Evolutionary conservation across 768 basidiomycete genomes (phyloP).

Genomic region (Boletales sp.): DNA sequence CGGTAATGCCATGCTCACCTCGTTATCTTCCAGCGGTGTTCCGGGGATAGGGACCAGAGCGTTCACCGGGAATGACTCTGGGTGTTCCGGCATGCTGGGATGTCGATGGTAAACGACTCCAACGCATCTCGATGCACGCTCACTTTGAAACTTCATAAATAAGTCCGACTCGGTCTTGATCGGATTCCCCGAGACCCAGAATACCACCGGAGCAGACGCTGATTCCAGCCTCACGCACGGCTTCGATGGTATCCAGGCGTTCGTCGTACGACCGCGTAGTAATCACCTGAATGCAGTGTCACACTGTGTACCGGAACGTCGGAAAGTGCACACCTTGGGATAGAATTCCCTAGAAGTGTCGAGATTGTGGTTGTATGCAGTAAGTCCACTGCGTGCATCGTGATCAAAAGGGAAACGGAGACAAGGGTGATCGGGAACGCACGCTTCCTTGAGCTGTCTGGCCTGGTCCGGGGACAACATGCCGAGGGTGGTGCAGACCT

Average conservation of each 20-base stretch:
- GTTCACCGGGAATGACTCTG: constrained; percentile 99
- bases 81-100: constrained; percentile 85
- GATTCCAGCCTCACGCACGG: constrained; percentile 92
- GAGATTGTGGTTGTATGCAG: constrained; percentile 98
- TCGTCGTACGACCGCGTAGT: constrained; percentile 95
- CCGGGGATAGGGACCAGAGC: constrained; percentile 94
- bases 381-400: constrained; percentile 61
- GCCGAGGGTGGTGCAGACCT: constrained; percentile 97
- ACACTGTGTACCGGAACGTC: not conserved
- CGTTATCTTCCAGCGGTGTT: constrained; percentile 89
- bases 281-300: constrained; percentile 63
- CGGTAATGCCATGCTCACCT: constrained; percentile 44
- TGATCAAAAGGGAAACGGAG: not conserved
- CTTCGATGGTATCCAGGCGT: constrained; percentile 80
- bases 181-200: constrained; percentile 88
- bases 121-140: constrained; percentile 22
- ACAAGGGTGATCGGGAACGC: constrained; percentile 27
- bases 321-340: constrained; percentile 57
- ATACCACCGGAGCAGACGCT: constrained; percentile 98
- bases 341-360: constrained; percentile 98
- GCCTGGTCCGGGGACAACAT: constrained; percentile 97
- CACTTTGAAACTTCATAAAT: constrained; percentile 93
- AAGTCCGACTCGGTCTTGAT: constrained; percentile 85
- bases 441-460: constrained; percentile 88
- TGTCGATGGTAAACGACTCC: constrained; percentile 4